Evolutionary conservation across 2,329 filamentous ascomycete species (phyloP).

Genomic region (Xylaria sp.): DNA sequence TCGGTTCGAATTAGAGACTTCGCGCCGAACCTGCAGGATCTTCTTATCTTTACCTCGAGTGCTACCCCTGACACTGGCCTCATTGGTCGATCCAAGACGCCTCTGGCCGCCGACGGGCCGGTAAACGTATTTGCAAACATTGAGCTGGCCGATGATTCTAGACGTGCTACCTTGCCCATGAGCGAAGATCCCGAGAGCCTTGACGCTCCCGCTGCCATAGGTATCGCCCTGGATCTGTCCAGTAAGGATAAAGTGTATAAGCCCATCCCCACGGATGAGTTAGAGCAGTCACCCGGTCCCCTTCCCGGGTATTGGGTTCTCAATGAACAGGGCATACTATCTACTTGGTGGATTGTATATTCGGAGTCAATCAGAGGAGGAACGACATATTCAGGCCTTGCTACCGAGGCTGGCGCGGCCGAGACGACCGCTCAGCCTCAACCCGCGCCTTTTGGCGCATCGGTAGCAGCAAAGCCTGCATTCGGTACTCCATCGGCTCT

Average conservation of each 20-base stretch:
- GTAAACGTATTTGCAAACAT: constrained; percentile 69
- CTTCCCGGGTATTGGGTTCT: constrained; percentile 79
- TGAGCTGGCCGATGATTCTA: constrained; percentile 66
- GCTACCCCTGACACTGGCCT: constrained; percentile 74
- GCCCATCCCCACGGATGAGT: constrained; percentile 71
- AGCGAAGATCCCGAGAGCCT: constrained; percentile 62
- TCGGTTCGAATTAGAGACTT: constrained; percentile 74
- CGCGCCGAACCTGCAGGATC: constrained; percentile 71
- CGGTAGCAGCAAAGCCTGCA: constrained; percentile 36
- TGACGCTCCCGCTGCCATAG: constrained; percentile 71
- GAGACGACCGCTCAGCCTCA: constrained; percentile 30
- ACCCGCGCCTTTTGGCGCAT: constrained; percentile 37
- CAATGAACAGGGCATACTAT: constrained; percentile 82
- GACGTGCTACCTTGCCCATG: constrained; percentile 70
- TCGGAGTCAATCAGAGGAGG: constrained; percentile 74
- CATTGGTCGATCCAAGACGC: constrained; percentile 65
- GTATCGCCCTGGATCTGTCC: constrained; percentile 78
- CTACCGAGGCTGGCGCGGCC: constrained; percentile 37
- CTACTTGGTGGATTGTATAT: constrained; percentile 89
- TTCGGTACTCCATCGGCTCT: constrained; percentile 47
- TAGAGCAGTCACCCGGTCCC: constrained; percentile 72
- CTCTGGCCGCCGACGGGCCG: constrained; percentile 57
- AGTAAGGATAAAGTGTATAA: constrained; percentile 70
- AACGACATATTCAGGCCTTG: constrained; percentile 67
- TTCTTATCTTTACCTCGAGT: constrained; percentile 77